Conservation (phyloP, 805 yeast genomes). For the Suhomyces sp. region DNA sequence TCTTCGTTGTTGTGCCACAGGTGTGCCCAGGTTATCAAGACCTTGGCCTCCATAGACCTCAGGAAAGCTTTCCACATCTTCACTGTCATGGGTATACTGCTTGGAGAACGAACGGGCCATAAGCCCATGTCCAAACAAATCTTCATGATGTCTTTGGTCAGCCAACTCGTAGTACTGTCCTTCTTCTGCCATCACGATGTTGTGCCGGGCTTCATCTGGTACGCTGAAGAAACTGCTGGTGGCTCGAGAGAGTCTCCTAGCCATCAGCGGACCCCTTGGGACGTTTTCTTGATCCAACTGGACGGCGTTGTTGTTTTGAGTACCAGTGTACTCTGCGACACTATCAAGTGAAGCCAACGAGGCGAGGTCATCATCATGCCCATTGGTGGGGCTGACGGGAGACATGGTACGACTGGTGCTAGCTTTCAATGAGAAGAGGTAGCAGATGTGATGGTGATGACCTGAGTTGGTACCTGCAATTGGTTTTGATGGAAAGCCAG, state of each 20-base stretch:
- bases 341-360: no score
- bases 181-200: conserved; percentile 5
- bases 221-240: background rate
- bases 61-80: conserved; percentile 9
- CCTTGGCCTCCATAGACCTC: conserved; percentile 7
- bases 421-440: no score
- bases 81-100: background rate
- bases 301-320: no score
- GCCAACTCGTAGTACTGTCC: conserved; percentile 5
- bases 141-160: conserved; percentile 8
- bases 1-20: conserved; percentile 8
- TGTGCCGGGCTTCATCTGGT: background rate
- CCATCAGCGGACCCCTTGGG: no score
- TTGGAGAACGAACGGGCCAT: conserved; percentile 7
- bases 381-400: background rate
- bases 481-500: no score
- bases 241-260: background rate
- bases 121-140: conserved; percentile 13
- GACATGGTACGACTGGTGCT: no score
- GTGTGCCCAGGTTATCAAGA: background rate
- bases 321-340: no score
- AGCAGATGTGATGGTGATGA: no score
- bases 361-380: background rate
- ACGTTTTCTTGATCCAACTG: conserved; percentile 2
- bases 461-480: no score